Base-by-base conservation (phyloP, 2,329 filamentous ascomycete species). In the Chrysoporthe austroafricana region DNA sequence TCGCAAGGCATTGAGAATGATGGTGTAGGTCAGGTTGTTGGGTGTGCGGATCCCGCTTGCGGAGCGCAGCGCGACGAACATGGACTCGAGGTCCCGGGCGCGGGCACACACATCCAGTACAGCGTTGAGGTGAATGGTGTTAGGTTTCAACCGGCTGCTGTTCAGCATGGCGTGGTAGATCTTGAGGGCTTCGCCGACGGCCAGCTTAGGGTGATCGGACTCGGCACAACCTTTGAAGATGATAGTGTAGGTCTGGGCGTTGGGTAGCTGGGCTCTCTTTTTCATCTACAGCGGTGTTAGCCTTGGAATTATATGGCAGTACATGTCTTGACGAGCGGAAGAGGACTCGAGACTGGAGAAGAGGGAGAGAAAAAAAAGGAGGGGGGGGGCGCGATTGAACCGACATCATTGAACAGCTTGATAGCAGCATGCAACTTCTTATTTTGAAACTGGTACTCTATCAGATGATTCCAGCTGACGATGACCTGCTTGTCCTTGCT, bases 391-490 rank as follows among this genome's bases (percentile, higher is more conserved):
- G 26, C 26, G 26, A 26, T 26, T 26, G 66, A 74, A 69, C 83
- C 70, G 77, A 92, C 91, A 78, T 98, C 95, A 77, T 97, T 97
- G 81, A 89, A 97, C n/a, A 93, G 82, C 79, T 91, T 94, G 67
- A 97, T 79, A 21, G 92, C 94, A 26, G 83, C 80, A 69, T 84
- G 84, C 44, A 93, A 78, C 63, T 84, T 84, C 54, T 86, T 82
- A 34, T 88, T 82, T 54, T 84, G 79, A 77, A 97, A 80, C 70
- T 88, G 83, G 77, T 93, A 88, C 67, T 90, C 86, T 66, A 99
- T 90, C 57, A 97, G 79, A 75, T 92, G 87, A 78, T 98, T 98
- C 94, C 95, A 99, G 68, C 91, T 89, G 67, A 96, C 94, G 4
- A 87, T 82, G 71, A 91, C 89, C 67, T 89, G 81, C 71, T 86